Evolutionary conservation across 2,329 filamentous ascomycete species (phyloP).

Genomic region (Fusarium sp.): DNA sequence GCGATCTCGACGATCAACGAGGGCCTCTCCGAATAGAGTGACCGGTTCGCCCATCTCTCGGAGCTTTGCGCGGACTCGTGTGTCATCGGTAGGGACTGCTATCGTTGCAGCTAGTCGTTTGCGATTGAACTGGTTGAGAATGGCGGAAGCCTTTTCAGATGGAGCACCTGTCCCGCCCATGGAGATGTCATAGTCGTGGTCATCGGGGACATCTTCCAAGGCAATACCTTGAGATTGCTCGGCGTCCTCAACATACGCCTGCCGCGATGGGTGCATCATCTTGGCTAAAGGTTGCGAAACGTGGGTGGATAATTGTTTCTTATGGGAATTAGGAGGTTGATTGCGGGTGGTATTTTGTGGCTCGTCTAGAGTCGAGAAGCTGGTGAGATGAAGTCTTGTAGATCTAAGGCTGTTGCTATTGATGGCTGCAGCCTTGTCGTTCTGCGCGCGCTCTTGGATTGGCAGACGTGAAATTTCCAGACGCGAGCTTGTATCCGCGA

Average conservation of each 20-base stretch:
- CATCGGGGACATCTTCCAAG: conserved; percentile 66
- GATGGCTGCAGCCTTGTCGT: conserved; percentile 17
- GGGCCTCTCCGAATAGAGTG: conserved; percentile 92
- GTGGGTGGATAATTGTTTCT: background rate
- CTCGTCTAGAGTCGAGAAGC: background rate
- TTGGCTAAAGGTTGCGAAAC: conserved; percentile 40
- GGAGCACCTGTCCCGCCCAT: conserved; percentile 72
- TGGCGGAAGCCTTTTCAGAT: conserved; percentile 84
- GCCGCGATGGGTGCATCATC: conserved; percentile 87
- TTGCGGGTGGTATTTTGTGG: background rate
- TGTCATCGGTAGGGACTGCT: conserved; percentile 93
- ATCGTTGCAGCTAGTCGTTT: conserved; percentile 90
- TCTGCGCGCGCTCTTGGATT: conserved; percentile 30
- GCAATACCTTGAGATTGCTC: conserved; percentile 65
- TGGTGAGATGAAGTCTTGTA: background rate
- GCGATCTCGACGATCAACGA: conserved; percentile 85
- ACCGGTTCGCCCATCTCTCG: conserved; percentile 92
- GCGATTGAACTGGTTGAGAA: conserved; percentile 88
- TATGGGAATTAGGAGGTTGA: background rate
- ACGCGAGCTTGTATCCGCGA: conserved; percentile 20
- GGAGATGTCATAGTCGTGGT: conserved; percentile 87
- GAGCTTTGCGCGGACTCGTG: conserved; percentile 81
- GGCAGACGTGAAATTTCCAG: conserved; percentile 40
- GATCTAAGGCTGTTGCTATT: background rate
- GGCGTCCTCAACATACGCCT: conserved; percentile 93